phyloP scores from a whole-genome alignment of 2,329 filamentous ascomycete species.

The Zymoseptoria passerinii region DNA sequence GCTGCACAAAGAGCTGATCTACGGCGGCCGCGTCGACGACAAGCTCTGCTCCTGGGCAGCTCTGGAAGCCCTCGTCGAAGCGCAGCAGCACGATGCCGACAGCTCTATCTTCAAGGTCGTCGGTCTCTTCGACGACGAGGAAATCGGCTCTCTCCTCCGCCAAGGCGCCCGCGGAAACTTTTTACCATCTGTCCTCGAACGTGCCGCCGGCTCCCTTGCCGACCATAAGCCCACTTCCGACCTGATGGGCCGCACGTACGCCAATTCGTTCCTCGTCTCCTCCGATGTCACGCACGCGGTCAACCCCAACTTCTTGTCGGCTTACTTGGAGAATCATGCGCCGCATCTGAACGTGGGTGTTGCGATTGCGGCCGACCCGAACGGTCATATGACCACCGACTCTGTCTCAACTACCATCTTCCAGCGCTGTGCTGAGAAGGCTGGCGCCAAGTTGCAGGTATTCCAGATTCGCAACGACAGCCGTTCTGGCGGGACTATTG shows the following conservation, averaged over 20 bases:
- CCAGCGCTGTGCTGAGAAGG: slow-evolving; percentile 66
- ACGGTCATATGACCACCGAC: slow-evolving; percentile 95
- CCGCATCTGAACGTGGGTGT: slow-evolving; percentile 85
- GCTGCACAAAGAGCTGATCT: slow-evolving; percentile 87
- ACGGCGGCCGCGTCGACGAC: slow-evolving; percentile 90
- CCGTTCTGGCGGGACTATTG: slow-evolving; percentile 86
- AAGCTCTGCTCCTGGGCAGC: slow-evolving; percentile 95
- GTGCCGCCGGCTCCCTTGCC: slow-evolving; percentile 63
- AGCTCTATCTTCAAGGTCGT: slow-evolving; percentile 75
- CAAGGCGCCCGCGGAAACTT: slow-evolving; percentile 90
- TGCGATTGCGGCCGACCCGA: slow-evolving; percentile 69
- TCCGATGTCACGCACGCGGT: slow-evolving; percentile 91
- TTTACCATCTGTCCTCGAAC: slow-evolving; percentile 70
- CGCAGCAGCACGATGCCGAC: slow-evolving; percentile 43
- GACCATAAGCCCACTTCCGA: slow-evolving; percentile 38
- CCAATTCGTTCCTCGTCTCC: slow-evolving; percentile 84
- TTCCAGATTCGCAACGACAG: slow-evolving; percentile 96
- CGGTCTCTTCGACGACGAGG: slow-evolving; percentile 94
- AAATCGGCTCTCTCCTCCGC: slow-evolving; percentile 83
- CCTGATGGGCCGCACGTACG: slow-evolving; percentile 72
- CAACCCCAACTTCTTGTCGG: slow-evolving; percentile 83
- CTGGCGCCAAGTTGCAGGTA: slow-evolving; percentile 63
- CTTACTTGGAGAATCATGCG: slow-evolving; percentile 77
- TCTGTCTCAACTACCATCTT: slow-evolving; percentile 75
- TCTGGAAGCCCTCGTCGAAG: slow-evolving; percentile 65